These are phyloP conservation scores for Starmerella cellae DNA, from an alignment of 805 yeast genomes.

Conservation along the genomic window DNA sequence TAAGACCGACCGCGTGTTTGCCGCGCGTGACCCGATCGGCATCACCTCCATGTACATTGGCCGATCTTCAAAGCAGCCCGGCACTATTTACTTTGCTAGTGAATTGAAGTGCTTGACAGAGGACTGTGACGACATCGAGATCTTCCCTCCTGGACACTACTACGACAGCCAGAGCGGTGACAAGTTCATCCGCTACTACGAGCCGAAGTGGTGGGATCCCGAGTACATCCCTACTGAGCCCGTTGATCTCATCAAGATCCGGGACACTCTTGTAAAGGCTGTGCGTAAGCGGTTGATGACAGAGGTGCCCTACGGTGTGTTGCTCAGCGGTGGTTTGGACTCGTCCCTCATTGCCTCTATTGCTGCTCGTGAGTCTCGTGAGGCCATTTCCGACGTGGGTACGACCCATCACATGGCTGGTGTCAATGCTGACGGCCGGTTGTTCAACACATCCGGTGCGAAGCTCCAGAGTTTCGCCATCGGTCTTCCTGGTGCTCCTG, in stretches of 20 bases:
- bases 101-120: conserved; percentile 89
- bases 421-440: conserved; percentile 76
- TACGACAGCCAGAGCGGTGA: conserved; percentile 78
- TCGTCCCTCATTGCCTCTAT: conserved; percentile 92
- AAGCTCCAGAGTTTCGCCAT: conserved; percentile 90
- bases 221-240: conserved; percentile 57
- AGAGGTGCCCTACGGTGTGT: conserved; percentile 97
- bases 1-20: conserved; percentile 70
- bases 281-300: conserved; percentile 99
- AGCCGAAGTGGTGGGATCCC: conserved; percentile 92
- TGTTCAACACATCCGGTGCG: conserved; percentile 48
- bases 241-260: conserved; percentile 56
- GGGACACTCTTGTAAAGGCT: conserved; percentile 78
- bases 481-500: conserved; percentile 97
- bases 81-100: conserved; percentile 77
- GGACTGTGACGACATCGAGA: conserved; percentile 82
- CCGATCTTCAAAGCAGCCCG: conserved; percentile 49
- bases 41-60: conserved; percentile 96
- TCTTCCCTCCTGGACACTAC: conserved; percentile 98
- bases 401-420: conserved; percentile 65
- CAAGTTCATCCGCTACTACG: conserved; percentile 72
- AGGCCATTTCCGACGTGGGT: conserved; percentile 58
- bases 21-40: conserved; percentile 98
- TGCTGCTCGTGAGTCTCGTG: conserved; percentile 89
- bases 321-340: conserved; percentile 94